Percentiles rank a stretch among this genome's conserved stretches.
Evolutionary conservation across 306 rosid species (phyloP).

Genomic region (Trifolium repens): DNA sequence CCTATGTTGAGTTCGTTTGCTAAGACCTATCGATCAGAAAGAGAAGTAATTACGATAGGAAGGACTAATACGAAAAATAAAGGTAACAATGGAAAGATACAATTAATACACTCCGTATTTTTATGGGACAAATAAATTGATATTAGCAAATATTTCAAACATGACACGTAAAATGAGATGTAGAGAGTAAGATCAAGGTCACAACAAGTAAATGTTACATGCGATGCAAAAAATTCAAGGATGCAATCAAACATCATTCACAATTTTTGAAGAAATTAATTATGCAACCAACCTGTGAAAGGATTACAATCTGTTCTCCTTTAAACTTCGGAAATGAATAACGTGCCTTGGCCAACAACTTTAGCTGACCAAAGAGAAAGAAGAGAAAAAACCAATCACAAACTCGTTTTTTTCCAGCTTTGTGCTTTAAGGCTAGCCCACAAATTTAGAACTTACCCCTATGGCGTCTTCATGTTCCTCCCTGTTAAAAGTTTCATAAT

Average conservation of each 20-base stretch:
- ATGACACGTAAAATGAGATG: too few species aligned
- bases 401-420: constrained; percentile 27
- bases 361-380: constrained; percentile 60
- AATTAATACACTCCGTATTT: too few species aligned
- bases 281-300: constrained; percentile 80
- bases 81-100: too few species aligned
- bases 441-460: constrained; percentile 67
- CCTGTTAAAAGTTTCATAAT: constrained; percentile 55
- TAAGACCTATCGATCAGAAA: constrained; percentile 61
- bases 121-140: too few species aligned
- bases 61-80: too few species aligned
- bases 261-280: constrained; percentile 36
- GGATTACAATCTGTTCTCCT: constrained; percentile 91
- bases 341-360: constrained; percentile 86
- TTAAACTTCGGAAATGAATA: constrained; percentile 85
- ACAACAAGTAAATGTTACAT: too few species aligned
- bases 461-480: constrained; percentile 92
- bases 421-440: constrained; percentile 24
- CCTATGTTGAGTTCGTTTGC: constrained; percentile 94
- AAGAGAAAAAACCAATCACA: constrained; percentile 28
- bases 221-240: too few species aligned
- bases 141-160: too few species aligned
- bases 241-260: constrained; percentile 28
- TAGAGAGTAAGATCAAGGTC: too few species aligned
- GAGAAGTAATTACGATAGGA: neutral